These are phyloP conservation scores for Globisporangium polare DNA, from an alignment of 352 stramenopile species.

Conservation along the genomic window DNA sequence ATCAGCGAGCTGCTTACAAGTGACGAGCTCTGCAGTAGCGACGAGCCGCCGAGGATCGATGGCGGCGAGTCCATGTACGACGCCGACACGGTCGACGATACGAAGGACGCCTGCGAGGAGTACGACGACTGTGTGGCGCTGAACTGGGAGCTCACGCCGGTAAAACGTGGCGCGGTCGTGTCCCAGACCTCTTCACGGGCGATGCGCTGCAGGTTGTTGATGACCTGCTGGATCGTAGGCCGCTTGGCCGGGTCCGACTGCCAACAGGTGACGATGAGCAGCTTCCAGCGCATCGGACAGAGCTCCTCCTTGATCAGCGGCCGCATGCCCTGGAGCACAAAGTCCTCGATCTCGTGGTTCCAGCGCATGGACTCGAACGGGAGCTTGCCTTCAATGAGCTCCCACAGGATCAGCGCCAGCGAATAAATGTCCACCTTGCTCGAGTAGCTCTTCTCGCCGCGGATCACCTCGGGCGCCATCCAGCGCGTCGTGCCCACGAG, in stretches of 20 bases:
- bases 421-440: slow-evolving; percentile 90
- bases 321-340: slow-evolving; percentile 65
- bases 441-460: slow-evolving; percentile 81
- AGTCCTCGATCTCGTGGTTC: slow-evolving; percentile 86
- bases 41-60: slow-evolving; percentile 17
- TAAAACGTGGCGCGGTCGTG: slow-evolving; percentile 50
- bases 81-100: slow-evolving; percentile 28
- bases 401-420: slow-evolving; percentile 83
- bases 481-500: slow-evolving; percentile 86
- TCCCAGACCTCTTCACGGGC: slow-evolving; percentile 74
- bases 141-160: slow-evolving; percentile 46
- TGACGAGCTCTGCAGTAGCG: slow-evolving; percentile 11
- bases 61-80: slow-evolving; percentile 44
- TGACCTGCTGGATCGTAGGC: slow-evolving; percentile 86
- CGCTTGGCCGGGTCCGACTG: slow-evolving; percentile 72
- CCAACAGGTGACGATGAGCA: slow-evolving; percentile 82
- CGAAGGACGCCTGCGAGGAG: slow-evolving; percentile 29
- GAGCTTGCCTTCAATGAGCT: slow-evolving; percentile 81
- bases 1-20: slow-evolving; percentile 6
- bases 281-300: slow-evolving; percentile 74
- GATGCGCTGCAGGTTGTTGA: slow-evolving; percentile 76
- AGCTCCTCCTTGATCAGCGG: slow-evolving; percentile 62
- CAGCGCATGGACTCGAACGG: slow-evolving; percentile 79
- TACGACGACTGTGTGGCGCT: slow-evolving; percentile 43
- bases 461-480: slow-evolving; percentile 89